These are phyloP conservation scores for Sesbania bispinosa DNA, from an alignment of 306 rosid species.

Conservation along the genomic window DNA sequence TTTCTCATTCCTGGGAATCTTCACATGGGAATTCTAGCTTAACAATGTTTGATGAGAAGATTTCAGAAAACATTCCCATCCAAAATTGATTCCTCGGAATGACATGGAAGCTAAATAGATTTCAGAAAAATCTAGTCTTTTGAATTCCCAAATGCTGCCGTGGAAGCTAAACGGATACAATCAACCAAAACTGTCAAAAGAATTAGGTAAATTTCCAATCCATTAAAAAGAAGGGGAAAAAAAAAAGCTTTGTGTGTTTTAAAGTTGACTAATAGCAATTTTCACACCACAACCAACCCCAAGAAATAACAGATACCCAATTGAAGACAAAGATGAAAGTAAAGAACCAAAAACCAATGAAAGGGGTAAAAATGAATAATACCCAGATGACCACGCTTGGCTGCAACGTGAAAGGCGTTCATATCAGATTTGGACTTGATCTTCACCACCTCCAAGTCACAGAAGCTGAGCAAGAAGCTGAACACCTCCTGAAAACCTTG, in stretches of 20 bases:
- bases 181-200: background rate
- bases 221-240: background rate
- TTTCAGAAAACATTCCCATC: background rate
- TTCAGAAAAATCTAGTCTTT: background rate
- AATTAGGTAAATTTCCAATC: background rate
- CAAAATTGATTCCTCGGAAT: background rate
- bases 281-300: slow-evolving; percentile 7
- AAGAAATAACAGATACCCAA: background rate
- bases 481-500: slow-evolving; percentile 51
- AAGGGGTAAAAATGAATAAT: background rate
- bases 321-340: background rate
- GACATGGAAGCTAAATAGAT: background rate
- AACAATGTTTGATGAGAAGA: background rate
- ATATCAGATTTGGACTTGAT: slow-evolving; percentile 77
- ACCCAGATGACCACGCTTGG: slow-evolving; percentile 82
- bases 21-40: too few species aligned
- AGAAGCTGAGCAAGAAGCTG: slow-evolving; percentile 50
- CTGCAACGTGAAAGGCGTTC: slow-evolving; percentile 77
- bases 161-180: background rate
- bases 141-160: background rate
- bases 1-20: too few species aligned
- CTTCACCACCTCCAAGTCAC: slow-evolving; percentile 53
- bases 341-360: background rate
- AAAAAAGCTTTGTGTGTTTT: background rate
- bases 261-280: background rate